Evolutionary conservation across 805 yeast species (phyloP), one percentile per base, ranked within the genome.

Genomic region (Pichia pseudocactophila): DNA sequence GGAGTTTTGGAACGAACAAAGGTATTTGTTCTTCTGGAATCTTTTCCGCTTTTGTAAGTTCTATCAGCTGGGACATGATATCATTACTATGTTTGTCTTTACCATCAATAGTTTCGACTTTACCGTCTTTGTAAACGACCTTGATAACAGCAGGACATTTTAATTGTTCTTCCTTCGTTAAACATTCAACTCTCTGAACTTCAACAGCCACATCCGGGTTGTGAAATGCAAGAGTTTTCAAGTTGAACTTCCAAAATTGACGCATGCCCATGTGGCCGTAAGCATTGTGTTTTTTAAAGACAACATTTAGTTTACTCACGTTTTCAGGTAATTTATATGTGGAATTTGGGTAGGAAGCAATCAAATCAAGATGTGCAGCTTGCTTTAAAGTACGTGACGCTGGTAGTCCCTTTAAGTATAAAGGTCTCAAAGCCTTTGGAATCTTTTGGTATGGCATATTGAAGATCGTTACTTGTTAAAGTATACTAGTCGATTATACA

Each of bases 191-290:
- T 50, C 88, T 68, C 12, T 71, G 64, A 30, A 86, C 80, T 19
- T 71, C 68, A 43, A 86, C 76, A 19, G 76, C 71, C 22, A 83
- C 55, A 35, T 66, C 64, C n/a, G 90, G 89, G 60, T 88, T 88
- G 65, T 86, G 89, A 61, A 83, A 88, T 58, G 77, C 80, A 48
- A 88, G 69, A 7, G 88, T 77, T 20, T 92, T 94, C 44, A 88
- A 66, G 62, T 77, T 73, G 40, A 69, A 64, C 52, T 74, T 76
- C 92, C 94, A 84, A 62, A 88, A 85, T 50, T 74, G 73, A 53
- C 80, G 76, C 43, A 83, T 74, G 2, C 89, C 89, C 64, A 72
- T 68, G 52, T 80, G 78, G 1, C 84, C 82, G 49, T 68, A 59
- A 26, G 67, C 62, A 47, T 65, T 65, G 37, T 61, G 61, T 39